Evolutionary conservation across 371 early-diverging fungal species (phyloP).

Genomic region (Batrachochytrium dendrobatidis): DNA sequence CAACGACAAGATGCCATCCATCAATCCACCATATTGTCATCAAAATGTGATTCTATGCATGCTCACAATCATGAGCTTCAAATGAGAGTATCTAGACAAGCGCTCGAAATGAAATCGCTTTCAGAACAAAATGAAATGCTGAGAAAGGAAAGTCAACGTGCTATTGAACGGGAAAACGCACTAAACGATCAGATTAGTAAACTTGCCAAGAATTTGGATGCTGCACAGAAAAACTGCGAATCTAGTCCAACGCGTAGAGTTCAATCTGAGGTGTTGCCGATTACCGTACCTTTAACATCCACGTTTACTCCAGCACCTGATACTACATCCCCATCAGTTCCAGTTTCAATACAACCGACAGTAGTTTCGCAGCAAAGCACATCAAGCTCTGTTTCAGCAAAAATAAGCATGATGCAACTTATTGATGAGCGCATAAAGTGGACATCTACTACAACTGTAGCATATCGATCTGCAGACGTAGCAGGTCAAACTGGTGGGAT

Average conservation of each 20-base stretch:
- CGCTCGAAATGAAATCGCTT: constrained; percentile 22
- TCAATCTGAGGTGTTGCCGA: not conserved
- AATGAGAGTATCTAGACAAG: constrained; percentile 18
- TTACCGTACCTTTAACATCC: too few relatives aligned
- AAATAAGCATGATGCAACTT: not conserved
- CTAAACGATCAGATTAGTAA: constrained; percentile 6
- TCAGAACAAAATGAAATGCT: constrained; percentile 26
- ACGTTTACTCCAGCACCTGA: too few relatives aligned
- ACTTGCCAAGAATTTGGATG: not conserved
- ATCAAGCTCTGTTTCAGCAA: too few relatives aligned
- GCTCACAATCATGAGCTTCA: constrained; percentile 11
- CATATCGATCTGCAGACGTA: too few relatives aligned
- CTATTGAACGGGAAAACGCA: constrained; percentile 10
- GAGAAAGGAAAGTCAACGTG: constrained; percentile 18
- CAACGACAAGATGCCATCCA: not conserved
- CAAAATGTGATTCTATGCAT: not conserved
- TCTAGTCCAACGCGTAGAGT: not conserved
- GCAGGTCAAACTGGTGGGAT: too few relatives aligned
- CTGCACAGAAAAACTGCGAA: too few relatives aligned
- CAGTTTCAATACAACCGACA: not conserved
- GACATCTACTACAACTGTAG: not conserved
- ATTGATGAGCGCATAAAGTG: not conserved
- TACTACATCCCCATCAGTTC: too few relatives aligned
- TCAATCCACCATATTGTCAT: not conserved
- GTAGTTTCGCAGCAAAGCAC: not conserved